A percentile compares a stretch with the other conserved stretches of the same genome.
phyloP scores from a whole-genome alignment of 129 eudicot genomes.

The Oenanthe sinensis region DNA sequence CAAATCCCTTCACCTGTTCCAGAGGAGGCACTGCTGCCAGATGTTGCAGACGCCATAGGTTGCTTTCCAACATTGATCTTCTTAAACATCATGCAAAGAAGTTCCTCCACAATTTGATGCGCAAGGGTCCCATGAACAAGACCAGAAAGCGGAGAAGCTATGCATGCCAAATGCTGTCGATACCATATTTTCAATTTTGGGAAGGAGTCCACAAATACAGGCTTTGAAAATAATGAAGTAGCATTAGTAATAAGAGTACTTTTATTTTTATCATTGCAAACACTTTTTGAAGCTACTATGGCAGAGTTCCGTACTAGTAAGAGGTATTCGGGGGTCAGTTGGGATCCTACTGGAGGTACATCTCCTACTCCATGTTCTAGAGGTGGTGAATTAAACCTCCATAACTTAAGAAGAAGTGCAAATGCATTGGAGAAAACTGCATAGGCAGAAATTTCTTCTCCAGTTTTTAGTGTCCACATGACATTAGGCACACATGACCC shows the following conservation, averaged over 20 bases:
- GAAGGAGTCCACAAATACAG: constrained; percentile 16
- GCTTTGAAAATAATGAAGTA: background rate
- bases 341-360: constrained; percentile 17
- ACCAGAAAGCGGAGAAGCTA: constrained; percentile 24
- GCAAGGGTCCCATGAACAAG: constrained; percentile 17
- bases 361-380: constrained; percentile 18
- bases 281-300: constrained; percentile 8
- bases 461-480: constrained; percentile 8
- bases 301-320: constrained; percentile 20
- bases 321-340: constrained; percentile 22
- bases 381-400: constrained; percentile 22
- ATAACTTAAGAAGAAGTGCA: constrained; percentile 19
- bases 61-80: constrained; percentile 15
- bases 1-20: constrained; percentile 8
- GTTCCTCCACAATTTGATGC: constrained; percentile 22
- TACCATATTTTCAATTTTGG: constrained; percentile 25
- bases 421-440: constrained; percentile 23
- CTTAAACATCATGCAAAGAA: constrained; percentile 18
- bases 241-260: background rate
- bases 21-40: constrained; percentile 4
- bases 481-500: constrained; percentile 17
- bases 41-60: background rate
- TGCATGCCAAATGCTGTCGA: constrained; percentile 20
- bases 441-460: constrained; percentile 10
- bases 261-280: background rate